Percentiles rank a stretch among this genome's conserved stretches.
Evolutionary conservation across 2,329 filamentous ascomycete genomes (phyloP).

Genomic region (Fusarium sp.): DNA sequence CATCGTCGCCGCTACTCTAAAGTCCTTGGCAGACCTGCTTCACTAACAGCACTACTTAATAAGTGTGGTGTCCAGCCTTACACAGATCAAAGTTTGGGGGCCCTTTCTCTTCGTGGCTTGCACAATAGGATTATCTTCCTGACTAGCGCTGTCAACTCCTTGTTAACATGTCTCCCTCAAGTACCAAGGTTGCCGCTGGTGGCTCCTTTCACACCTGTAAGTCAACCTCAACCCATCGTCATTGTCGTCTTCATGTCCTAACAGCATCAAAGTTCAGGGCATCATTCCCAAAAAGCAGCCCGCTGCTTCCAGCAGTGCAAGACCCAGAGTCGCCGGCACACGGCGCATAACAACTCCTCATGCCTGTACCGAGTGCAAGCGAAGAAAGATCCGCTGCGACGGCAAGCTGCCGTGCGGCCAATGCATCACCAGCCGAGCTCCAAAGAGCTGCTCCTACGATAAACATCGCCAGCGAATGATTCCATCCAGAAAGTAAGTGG

Average conservation of each 20-base stretch:
- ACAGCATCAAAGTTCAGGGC: slow-evolving; percentile 56
- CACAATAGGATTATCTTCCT: slow-evolving; percentile 16
- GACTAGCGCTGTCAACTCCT: slow-evolving; percentile 24
- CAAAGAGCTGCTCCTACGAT: slow-evolving; percentile 81
- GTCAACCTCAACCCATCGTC: background rate
- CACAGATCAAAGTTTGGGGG: slow-evolving; percentile 25
- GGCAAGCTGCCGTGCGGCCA: slow-evolving; percentile 84
- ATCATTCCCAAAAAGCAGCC: slow-evolving; percentile 62
- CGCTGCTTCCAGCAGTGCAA: slow-evolving; percentile 46
- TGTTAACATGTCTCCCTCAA: slow-evolving; percentile 51
- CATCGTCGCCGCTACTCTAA: slow-evolving; percentile 21
- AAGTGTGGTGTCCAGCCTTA: slow-evolving; percentile 31
- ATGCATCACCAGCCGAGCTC: slow-evolving; percentile 82
- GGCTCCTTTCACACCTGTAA: slow-evolving; percentile 50
- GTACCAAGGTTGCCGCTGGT: slow-evolving; percentile 54
- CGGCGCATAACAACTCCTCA: slow-evolving; percentile 66
- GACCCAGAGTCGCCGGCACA: slow-evolving; percentile 52
- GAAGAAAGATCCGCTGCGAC: slow-evolving; percentile 86
- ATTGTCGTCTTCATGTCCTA: background rate
- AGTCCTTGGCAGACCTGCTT: slow-evolving; percentile 24
- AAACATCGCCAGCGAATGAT: slow-evolving; percentile 81
- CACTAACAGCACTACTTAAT: slow-evolving; percentile 31
- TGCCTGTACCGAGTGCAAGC: slow-evolving; percentile 80
- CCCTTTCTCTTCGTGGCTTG: slow-evolving; percentile 26
- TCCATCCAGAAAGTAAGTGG: slow-evolving; percentile 76